Conservation (phyloP, 1,139 yeast genomes). For the Debaryomycetaceae sp. region DNA sequence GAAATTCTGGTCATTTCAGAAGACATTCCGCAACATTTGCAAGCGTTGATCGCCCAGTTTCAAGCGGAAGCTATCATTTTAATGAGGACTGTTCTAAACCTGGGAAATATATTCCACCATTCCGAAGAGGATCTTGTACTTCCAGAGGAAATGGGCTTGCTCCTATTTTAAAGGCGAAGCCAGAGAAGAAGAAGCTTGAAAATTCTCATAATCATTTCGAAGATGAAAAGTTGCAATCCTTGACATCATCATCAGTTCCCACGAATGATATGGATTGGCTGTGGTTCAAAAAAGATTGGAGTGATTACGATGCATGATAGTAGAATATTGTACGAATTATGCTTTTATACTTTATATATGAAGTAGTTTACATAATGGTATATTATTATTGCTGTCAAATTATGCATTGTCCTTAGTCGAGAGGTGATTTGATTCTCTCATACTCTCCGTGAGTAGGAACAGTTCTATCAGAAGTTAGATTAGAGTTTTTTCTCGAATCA, state of each 20-base stretch:
- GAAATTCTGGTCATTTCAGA: background rate
- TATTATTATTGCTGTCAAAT: background rate
- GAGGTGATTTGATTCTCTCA: background rate
- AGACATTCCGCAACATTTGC: slow-evolving; percentile 2
- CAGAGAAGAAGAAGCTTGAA: slow-evolving; percentile 23
- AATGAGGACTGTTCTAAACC: slow-evolving; percentile 23
- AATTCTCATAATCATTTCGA: slow-evolving; percentile 5
- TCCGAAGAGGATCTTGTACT: slow-evolving; percentile 48
- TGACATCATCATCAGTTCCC: slow-evolving; percentile 43
- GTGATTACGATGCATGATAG: slow-evolving; percentile 23
- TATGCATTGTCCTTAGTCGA: background rate
- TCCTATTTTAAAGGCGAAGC: background rate
- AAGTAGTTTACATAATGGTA: background rate
- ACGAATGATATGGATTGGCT: slow-evolving; percentile 42
- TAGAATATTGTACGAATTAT: background rate
- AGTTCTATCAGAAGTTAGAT: slow-evolving; percentile 11
- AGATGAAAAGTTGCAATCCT: slow-evolving; percentile 8
- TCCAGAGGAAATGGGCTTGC: background rate
- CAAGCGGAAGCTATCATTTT: slow-evolving; percentile 12
- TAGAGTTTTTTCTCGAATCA: slow-evolving; percentile 20
- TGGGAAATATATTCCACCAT: slow-evolving; percentile 72
- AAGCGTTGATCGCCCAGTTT: slow-evolving; percentile 11
- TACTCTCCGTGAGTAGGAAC: slow-evolving; percentile 5
- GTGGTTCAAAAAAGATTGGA: slow-evolving; percentile 31
- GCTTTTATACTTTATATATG: background rate